Evolutionary conservation across 2,329 filamentous ascomycete genomes (phyloP), one percentile per base, ranked within the genome.

Genomic region (Colletotrichum australisinense): DNA sequence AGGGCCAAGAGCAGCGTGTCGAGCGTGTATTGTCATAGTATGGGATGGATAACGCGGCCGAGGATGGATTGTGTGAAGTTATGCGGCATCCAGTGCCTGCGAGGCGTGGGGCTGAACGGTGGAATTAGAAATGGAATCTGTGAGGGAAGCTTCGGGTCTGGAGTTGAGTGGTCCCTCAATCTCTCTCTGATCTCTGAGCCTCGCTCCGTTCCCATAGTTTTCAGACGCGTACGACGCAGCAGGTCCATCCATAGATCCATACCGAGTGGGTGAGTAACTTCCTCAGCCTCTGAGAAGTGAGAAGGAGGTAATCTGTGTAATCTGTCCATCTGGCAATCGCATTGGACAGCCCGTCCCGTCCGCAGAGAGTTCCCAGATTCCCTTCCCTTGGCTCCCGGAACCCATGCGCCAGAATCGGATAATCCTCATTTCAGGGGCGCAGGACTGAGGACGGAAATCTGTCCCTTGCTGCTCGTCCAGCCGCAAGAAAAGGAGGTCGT

Each of bases 351-450:
- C 63, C 63, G 63, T 57, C 32, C 35, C 32, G 16, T 57, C 32
- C 16, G 46, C 28, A 49, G 42, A 46, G 30, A 46, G 30, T 24
- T 65, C 52, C 63, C 30, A 56, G 63, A 65, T 42, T 30, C 42
- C 52, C 63, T 57, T 65, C 52, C 19, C 63, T 65, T 65, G 52
- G 52, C 63, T 46, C 35, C 30, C 63, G 42, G 19, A 30, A 58
- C 71, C 71, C 71, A 62, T 73, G 62, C 60, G 60, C 49, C 67
- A 73, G 60, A 60, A 28, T 57, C 60, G 71, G 71, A 66, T 63
- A 70, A 73, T 73, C 71, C 62, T 73, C 62, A 73, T 73, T 73
- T 73, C 55, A 73, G 71, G 67, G 49, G 58, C 38, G 26, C 38
- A 14, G 30, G 49, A 63, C 16, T 49, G 30, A 53, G n/a, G 42